Evolutionary conservation across 768 basidiomycete species (phyloP), one percentile per base, ranked within the genome.

Genomic region (Postia placenta): DNA sequence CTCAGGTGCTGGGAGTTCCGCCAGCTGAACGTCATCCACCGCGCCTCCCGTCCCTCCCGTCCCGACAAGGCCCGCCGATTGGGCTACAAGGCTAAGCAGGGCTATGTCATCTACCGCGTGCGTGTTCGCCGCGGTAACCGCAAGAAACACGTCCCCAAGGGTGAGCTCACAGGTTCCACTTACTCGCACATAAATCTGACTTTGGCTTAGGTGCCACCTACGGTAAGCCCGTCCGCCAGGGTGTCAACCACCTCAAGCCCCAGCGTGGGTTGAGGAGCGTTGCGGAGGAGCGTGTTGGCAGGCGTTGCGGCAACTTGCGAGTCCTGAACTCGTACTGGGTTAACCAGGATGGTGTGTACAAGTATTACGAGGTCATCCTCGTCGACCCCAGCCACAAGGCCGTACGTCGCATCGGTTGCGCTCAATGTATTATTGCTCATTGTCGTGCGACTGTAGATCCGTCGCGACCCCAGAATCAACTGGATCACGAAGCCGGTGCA

Each of bases 21-120:
- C 58, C 96, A 99, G 69, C 74, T 98, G 64, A 92, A 96, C 62
- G 92, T 99, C 59, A 90, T 97, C 67, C 95, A 98, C 77, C 89
- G 96, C 61, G 95, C 94, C 40, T 93, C 94, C 56, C 90, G 95
- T 54, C 95, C 96, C 41, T 97, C 95, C 41, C 89, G 96, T 65
- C 96, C 96, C 48, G 96, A 99, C 78, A 99, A 97, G 79, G 96
- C 96, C 55, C 89, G 96, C 67, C 86, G 94, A 57, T 77, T 99
- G 54, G 96, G 96, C 42, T 99, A 98, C 85, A 99, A 97, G 78
- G 93, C 96, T 68, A 99, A 99, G 81, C 96, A 99, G 73, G 96
- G 96, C 62, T 99, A 92, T 67, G 87, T 98, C 57, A 72, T 99
- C 74, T 99, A 99, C 76, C 91, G 96, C 63, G 76, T 99, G 61